phyloP scores from a whole-genome alignment of 345 rosid genomes.

The Brassica rapa region DNA sequence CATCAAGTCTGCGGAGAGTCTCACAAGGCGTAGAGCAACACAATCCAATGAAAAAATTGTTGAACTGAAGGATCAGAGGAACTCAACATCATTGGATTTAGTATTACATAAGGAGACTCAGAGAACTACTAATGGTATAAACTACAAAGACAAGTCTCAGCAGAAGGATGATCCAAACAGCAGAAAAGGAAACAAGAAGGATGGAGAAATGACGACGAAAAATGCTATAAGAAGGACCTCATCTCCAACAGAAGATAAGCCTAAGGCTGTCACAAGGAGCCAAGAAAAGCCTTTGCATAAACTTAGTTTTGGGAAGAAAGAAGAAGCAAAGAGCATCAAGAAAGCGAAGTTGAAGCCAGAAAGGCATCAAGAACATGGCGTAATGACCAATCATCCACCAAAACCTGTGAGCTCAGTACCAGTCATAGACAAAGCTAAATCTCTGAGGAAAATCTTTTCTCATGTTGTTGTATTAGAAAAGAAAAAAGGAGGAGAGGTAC shows the following conservation, averaged over 20 bases:
- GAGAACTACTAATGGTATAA: slow-evolving; percentile 39
- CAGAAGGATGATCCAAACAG: slow-evolving; percentile 41
- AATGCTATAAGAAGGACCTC: slow-evolving; percentile 31
- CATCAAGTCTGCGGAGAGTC: slow-evolving; percentile 5
- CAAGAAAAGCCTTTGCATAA: slow-evolving; percentile 34
- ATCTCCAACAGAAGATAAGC: slow-evolving; percentile 42
- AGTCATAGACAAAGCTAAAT: slow-evolving; percentile 38
- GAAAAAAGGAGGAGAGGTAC: slow-evolving; percentile 30
- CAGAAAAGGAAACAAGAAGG: slow-evolving; percentile 46
- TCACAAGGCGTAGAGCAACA: slow-evolving; percentile 39
- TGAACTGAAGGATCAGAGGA: slow-evolving; percentile 34
- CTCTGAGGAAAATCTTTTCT: slow-evolving; percentile 40
- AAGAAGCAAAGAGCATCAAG: slow-evolving; percentile 29
- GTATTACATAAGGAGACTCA: slow-evolving; percentile 38
- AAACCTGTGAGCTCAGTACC: slow-evolving; percentile 29
- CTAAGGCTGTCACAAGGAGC: slow-evolving; percentile 35
- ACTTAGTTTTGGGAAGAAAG: slow-evolving; percentile 7
- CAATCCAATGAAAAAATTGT: slow-evolving; percentile 38
- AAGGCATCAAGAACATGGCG: slow-evolving; percentile 27
- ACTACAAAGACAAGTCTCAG: slow-evolving; percentile 39
- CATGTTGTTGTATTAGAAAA: slow-evolving; percentile 34
- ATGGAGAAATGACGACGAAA: slow-evolving; percentile 38
- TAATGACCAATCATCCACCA: slow-evolving; percentile 29
- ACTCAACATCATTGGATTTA: slow-evolving; percentile 35
- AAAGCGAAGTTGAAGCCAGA: slow-evolving; percentile 44